A percentile compares a stretch with the other conserved stretches of the same genome.
These are phyloP conservation scores for Elaeagnus macrophylla DNA, from an alignment of 306 rosid genomes.

Conservation along the genomic window DNA sequence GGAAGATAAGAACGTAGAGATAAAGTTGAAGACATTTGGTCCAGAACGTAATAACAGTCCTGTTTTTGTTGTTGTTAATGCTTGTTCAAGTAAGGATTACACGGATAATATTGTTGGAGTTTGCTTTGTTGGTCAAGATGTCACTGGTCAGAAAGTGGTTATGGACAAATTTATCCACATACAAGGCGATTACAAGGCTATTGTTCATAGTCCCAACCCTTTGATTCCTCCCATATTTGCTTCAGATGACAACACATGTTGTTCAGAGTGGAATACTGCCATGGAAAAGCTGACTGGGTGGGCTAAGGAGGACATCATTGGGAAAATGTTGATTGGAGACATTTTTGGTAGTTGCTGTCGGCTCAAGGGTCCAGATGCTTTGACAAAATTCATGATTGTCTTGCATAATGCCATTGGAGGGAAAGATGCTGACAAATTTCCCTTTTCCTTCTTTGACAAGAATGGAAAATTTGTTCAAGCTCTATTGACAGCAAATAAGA, in stretches of 20 bases:
- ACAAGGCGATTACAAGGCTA: constrained; percentile 96
- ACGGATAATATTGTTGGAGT: constrained; percentile 78
- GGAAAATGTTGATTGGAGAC: constrained; percentile 92
- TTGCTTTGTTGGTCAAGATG: constrained; percentile 99
- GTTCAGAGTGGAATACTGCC: constrained; percentile 98
- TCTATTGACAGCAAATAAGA: constrained; percentile 84
- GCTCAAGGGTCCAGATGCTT: constrained; percentile 77
- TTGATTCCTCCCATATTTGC: constrained; percentile 99
- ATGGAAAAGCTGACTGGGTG: constrained; percentile 96
- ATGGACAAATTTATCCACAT: constrained; percentile 95
- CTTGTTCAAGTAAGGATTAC: constrained; percentile 95
- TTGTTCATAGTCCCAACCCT: constrained; percentile 86
- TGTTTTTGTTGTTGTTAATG: constrained; percentile 82
- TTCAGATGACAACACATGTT: constrained; percentile 84
- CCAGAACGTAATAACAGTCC: constrained; percentile 52
- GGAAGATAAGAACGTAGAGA: constrained; percentile 90
- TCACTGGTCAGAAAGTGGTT: constrained; percentile 84
- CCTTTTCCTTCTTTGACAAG: constrained; percentile 66
- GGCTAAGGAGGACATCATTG: constrained; percentile 59
- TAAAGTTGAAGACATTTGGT: constrained; percentile 84
- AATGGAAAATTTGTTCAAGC: constrained; percentile 72
- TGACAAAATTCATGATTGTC: constrained; percentile 92
- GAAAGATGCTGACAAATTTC: constrained; percentile 63
- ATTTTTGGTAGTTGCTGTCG: constrained; percentile 84
- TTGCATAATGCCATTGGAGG: constrained; percentile 89